Base-by-base conservation (phyloP, 495 filamentous ascomycete genomes). In the Penicillium crystallinum region DNA sequence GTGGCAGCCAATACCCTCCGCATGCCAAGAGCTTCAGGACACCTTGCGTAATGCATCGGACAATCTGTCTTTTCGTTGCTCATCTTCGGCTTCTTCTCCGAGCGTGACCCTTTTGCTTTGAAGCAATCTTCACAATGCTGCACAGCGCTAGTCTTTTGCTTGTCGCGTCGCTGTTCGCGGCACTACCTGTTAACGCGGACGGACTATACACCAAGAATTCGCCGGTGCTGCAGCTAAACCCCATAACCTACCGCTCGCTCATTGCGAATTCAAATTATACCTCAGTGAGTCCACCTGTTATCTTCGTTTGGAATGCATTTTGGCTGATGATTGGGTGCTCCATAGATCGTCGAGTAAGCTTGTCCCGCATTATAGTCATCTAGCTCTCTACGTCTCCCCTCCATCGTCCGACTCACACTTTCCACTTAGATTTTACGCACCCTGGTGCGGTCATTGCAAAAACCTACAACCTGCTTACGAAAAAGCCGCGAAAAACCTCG, bases 371-470 rank as follows among this genome's bases (percentile, higher is more conserved):
- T 30, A 30, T 51, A 45, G 27, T 37, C 39, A 36, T 29, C 48
- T 34, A 12, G 34, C 36, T 27, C 35, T 15, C 29, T 41, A 23
- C n/a, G 50, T 18, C 33, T 43, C 33, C 14, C 53, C 19, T 52
- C 54, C 56, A 58, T 62, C 44, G 19, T n/a, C 37, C 34, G 17
- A 35, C 39, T n/a, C 40, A 37, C 19, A 23, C 15, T 34, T 17
- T 14, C 1, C 7, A 31, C 67, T 75, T 67, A 91, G 91, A 70
- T 97, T 96, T 77, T 97, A 95, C 61, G 89, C 89, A 7, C 90
- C 89, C 31, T 96, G 88, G 95, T 97, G 93, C 59, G 93, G 93
- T 19, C 95, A 98, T 67, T 98, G 93, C 73, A 77, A 96, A 67
- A 96, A 86, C 69, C 84, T 99, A 56, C 90, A 96, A 69, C 93